These are phyloP conservation scores for Pseudogymnoascus sp. DNA, from an alignment of 2,329 filamentous ascomycete genomes.

Conservation along the genomic window DNA sequence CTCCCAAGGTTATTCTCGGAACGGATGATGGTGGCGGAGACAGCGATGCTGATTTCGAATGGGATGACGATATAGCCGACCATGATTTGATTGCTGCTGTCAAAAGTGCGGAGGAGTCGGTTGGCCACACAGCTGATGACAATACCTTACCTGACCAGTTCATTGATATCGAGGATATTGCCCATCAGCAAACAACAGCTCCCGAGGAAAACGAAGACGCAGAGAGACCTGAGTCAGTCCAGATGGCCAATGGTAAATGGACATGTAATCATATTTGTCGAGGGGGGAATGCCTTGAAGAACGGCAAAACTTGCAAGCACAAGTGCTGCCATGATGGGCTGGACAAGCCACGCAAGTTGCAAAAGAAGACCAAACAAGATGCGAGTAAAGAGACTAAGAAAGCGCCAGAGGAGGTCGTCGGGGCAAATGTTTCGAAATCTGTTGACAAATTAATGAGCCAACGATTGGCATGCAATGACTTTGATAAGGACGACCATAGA, in stretches of 20 bases:
- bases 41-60: constrained; percentile 22
- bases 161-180: constrained; percentile 46
- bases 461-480: background rate
- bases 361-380: background rate
- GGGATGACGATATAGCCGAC: constrained; percentile 32
- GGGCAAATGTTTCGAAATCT: background rate
- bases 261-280: constrained; percentile 63
- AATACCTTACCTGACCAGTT: constrained; percentile 36
- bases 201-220: background rate
- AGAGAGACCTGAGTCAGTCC: constrained; percentile 34
- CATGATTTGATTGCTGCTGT: constrained; percentile 35
- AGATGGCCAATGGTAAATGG: constrained; percentile 64
- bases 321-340: constrained; percentile 65
- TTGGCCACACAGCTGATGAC: constrained; percentile 19
- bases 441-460: background rate
- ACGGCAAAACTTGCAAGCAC: constrained; percentile 55
- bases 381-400: background rate
- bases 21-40: constrained; percentile 17
- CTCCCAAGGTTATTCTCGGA: background rate
- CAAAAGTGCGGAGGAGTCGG: constrained; percentile 19
- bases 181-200: constrained; percentile 32
- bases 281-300: constrained; percentile 32
- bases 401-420: background rate
- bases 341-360: constrained; percentile 45
- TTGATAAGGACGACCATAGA: background rate